These are phyloP conservation scores for Rhodotorula paludigena DNA, from an alignment of 768 basidiomycete genomes.

Conservation along the genomic window DNA sequence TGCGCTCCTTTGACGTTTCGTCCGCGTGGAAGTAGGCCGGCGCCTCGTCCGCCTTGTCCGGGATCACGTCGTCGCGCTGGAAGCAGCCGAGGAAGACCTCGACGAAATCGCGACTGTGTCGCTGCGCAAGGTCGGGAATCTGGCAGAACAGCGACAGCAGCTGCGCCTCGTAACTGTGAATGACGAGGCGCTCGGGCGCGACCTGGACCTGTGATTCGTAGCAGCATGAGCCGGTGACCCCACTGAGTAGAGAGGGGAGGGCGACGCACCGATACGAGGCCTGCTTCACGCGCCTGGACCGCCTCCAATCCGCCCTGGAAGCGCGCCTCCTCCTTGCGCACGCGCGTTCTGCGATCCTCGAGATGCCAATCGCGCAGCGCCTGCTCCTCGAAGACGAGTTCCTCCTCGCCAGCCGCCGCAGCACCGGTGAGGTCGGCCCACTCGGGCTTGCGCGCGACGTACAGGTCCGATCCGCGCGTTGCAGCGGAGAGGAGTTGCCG, in stretches of 20 bases:
- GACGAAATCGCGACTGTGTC: constrained; percentile 80
- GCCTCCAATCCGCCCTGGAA: constrained; percentile 28
- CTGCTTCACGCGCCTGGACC: constrained; percentile 10
- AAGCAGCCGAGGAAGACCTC: constrained; percentile 65
- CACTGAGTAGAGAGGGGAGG: neutral
- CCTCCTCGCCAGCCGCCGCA: neutral
- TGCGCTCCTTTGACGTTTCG: constrained; percentile 45
- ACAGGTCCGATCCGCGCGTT: constrained; percentile 31
- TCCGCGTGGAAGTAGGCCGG: constrained; percentile 26
- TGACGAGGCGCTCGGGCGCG: constrained; percentile 60
- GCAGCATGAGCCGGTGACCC: neutral
- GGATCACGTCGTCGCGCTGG: constrained; percentile 40
- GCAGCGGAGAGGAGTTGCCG: constrained; percentile 43
- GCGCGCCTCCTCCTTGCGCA: constrained; percentile 14
- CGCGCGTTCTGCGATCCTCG: constrained; percentile 21
- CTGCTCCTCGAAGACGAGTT: constrained; percentile 36
- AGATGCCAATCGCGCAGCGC: constrained; percentile 31
- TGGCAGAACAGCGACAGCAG: constrained; percentile 67
- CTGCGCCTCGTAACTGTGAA: constrained; percentile 70
- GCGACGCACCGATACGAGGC: constrained; percentile 18
- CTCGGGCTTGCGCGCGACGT: constrained; percentile 30
- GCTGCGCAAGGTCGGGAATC: constrained; percentile 68
- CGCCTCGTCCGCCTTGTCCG: constrained; percentile 35
- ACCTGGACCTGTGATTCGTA: constrained; percentile 46
- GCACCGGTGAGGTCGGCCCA: constrained; percentile 1